A percentile compares a stretch with the other conserved stretches of the same genome.
Evolutionary conservation across 495 filamentous ascomycete species (phyloP).

Genomic region (Halenospora varia): DNA sequence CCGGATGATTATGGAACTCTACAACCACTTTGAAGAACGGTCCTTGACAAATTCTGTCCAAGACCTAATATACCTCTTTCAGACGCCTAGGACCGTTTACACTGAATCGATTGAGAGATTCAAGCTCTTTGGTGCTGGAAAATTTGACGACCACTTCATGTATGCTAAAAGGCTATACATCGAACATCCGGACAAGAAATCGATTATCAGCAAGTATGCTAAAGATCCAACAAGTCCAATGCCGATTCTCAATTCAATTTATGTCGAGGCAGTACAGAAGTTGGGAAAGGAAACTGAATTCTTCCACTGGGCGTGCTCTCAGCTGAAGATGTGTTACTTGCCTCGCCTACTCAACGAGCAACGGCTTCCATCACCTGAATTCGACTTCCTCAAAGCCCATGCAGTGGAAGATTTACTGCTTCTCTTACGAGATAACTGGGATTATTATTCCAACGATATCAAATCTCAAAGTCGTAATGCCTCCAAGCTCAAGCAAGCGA

Average conservation of each 20-base stretch:
- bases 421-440: constrained; percentile 8
- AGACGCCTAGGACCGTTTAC: constrained; percentile 5
- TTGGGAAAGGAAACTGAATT: constrained; percentile 3
- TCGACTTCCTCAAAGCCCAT: constrained; percentile 1
- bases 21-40: constrained; percentile 1
- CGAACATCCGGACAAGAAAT: constrained; percentile 3
- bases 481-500: background rate
- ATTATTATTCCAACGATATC: background rate
- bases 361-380: constrained; percentile 1
- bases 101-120: background rate
- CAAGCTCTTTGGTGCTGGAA: background rate
- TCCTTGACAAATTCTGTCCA: constrained; percentile 7
- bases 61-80: constrained; percentile 8
- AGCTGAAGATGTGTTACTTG: background rate
- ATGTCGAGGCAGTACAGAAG: constrained; percentile 1
- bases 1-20: constrained; percentile 5
- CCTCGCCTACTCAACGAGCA: constrained; percentile 2
- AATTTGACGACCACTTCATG: background rate
- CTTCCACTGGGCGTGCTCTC: constrained; percentile 7
- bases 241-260: background rate
- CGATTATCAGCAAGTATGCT: constrained; percentile 3
- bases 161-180: constrained; percentile 2
- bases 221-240: background rate
- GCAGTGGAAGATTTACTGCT: constrained; percentile 4
- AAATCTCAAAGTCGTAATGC: background rate